Base-by-base conservation (phyloP, 441 rosid species). In the Syzygium malaccense region DNA sequence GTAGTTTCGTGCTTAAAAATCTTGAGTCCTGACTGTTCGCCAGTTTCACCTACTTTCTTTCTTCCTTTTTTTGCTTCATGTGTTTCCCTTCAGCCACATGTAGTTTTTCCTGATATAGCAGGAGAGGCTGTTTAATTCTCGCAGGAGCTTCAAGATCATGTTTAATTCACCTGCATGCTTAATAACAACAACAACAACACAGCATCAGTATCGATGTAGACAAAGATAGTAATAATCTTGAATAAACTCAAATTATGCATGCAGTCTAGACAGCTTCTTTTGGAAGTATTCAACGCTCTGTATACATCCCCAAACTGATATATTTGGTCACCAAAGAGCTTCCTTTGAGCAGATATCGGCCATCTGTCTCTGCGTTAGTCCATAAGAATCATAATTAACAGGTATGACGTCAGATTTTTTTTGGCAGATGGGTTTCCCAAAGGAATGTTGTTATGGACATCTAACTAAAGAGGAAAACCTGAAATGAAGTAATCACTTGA, bases 1-100 rank as follows among this genome's bases (percentile, higher is more conserved):
- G 28, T 85, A 23, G n/a, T 85, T 85, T 54, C 87, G n/a, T 85
- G 64, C 57, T 32, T 85, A 51, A 55, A 85, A 48, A 55, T 85
- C 49, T 85, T 37, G 28, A 32, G 87, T 88, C 85, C 53, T 71
- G n/a, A 88, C 89, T 88, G 89, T 85, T 88, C 89, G 85, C 87
- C 89, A 88, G 89, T 85, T 66, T 88, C 87, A 88, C 89, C 89
- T 85, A 88, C 87, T 71, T 85, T 86, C 25, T 62, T 48, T 45
- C 6, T 64, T 57, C 13, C 51, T 62, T 32, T 56, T 88, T 84
- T 55, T 68, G 62, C 28, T 28, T 53, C 57, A 18, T 14, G 51
- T 20, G 83, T 37, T 75, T 37, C 83, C n/a, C 51, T 80, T 80
- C 60, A 87, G 64, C 51, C 89, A 57, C 89, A 55, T 51, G 45